Evolutionary conservation across 1,284 basidiomycete genomes (phyloP).

Genomic region (Fistulinella cinereoalba): DNA sequence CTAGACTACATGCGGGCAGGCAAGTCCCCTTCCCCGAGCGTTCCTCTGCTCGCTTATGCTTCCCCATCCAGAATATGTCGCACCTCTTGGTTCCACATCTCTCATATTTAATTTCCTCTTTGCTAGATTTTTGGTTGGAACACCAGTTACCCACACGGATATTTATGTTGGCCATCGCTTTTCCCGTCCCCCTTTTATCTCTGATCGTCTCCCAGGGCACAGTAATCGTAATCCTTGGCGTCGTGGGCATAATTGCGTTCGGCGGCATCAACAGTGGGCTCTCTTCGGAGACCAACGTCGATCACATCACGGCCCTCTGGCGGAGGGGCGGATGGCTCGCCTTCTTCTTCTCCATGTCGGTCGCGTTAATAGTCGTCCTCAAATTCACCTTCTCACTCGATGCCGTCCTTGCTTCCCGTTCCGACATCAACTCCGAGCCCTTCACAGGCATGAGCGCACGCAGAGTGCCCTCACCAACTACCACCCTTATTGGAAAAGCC

Average conservation of each 20-base stretch:
- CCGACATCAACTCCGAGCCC: slow-evolving; percentile 59
- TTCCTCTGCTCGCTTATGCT: background rate
- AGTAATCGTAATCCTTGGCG: slow-evolving; percentile 75
- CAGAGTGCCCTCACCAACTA: slow-evolving; percentile 21
- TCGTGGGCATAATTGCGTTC: slow-evolving; percentile 83
- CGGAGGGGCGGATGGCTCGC: slow-evolving; percentile 79
- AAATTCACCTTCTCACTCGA: slow-evolving; percentile 67
- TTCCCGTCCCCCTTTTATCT: background rate
- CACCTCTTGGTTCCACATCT: slow-evolving; percentile 79
- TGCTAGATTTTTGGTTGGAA: slow-evolving; percentile 78
- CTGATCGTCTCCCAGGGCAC: slow-evolving; percentile 56
- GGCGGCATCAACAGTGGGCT: slow-evolving; percentile 81
- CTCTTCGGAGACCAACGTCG: slow-evolving; percentile 63
- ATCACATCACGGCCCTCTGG: slow-evolving; percentile 80
- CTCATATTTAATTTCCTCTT: slow-evolving; percentile 89
- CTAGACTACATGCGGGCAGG: slow-evolving; percentile 86
- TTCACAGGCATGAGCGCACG: slow-evolving; percentile 45
- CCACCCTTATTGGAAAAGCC: slow-evolving; percentile 31
- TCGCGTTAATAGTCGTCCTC: slow-evolving; percentile 64
- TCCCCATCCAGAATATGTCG: slow-evolving; percentile 71
- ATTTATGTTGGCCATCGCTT: slow-evolving; percentile 55
- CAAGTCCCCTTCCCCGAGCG: slow-evolving; percentile 21
- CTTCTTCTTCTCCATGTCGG: slow-evolving; percentile 80
- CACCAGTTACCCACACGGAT: slow-evolving; percentile 76
- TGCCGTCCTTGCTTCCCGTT: slow-evolving; percentile 60